Percentiles rank a stretch among this genome's conserved stretches.
Evolutionary conservation across 306 rosid species (phyloP).

Genomic region (Pterocarpus macrocarpus): DNA sequence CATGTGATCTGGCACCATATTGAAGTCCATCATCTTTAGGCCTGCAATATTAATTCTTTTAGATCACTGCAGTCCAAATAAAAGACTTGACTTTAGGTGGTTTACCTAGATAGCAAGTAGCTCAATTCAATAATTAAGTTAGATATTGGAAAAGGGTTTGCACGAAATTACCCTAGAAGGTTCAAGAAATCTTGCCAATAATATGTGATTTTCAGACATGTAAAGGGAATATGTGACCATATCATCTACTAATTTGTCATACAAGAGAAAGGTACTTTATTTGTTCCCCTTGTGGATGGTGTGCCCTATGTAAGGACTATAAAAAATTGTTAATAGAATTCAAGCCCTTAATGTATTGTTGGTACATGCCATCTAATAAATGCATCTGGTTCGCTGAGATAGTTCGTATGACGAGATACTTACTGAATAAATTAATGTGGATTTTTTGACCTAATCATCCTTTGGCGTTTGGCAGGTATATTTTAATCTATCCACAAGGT

Average conservation of each 20-base stretch:
- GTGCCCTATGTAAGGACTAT: not conserved
- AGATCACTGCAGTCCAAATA: conserved; percentile 2
- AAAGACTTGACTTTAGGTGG: not conserved
- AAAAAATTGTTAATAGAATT: conserved; percentile 7
- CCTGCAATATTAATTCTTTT: conserved; percentile 20
- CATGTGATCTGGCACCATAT: not conserved
- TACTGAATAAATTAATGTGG: not conserved
- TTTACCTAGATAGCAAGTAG: not conserved
- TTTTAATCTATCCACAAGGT: conserved; percentile 97
- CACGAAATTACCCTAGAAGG: conserved; percentile 17
- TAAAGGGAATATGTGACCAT: conserved; percentile 7
- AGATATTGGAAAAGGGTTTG: conserved; percentile 17
- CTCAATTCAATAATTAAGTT: not conserved
- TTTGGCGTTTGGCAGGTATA: conserved; percentile 78
- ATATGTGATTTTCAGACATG: not conserved
- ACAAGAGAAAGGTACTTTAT: not conserved
- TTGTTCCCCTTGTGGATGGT: conserved; percentile 8
- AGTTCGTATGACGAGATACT: conserved; percentile 27
- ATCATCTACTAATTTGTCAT: conserved; percentile 29
- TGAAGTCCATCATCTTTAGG: not conserved
- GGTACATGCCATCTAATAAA: conserved; percentile 14
- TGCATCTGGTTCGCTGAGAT: conserved; percentile 19
- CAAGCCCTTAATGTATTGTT: conserved; percentile 13
- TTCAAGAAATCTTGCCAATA: conserved; percentile 24
- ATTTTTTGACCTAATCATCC: conserved; percentile 43